Evolutionary conservation across 495 filamentous ascomycete genomes (phyloP).

Genomic region (Mytilinidion resinicola): DNA sequence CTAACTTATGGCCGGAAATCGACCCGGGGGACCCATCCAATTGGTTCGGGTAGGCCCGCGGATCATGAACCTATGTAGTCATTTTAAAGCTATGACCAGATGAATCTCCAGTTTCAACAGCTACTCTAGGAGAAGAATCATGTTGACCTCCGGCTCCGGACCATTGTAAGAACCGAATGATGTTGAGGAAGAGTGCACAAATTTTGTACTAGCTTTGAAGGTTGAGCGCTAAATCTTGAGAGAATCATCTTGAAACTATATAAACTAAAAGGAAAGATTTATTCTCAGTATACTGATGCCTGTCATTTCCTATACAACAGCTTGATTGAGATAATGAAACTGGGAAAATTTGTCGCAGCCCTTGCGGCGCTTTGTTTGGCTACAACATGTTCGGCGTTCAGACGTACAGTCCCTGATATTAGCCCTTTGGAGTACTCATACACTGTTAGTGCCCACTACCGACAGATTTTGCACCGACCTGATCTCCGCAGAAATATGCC

Average conservation of each 20-base stretch:
- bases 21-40: no score
- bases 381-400: background rate
- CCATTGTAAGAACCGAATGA: background rate
- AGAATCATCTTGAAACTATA: background rate
- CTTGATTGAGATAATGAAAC: background rate
- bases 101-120: no score
- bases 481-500: background rate
- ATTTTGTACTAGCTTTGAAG: background rate
- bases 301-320: background rate
- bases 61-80: no score
- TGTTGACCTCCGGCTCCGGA: background rate
- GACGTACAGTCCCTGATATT: background rate
- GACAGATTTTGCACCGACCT: background rate
- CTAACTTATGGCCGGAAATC: no score
- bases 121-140: no score
- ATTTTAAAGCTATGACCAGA: no score
- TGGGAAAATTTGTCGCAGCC: background rate
- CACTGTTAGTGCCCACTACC: background rate
- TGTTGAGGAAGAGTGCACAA: background rate
- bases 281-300: background rate
- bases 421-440: background rate
- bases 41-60: no score
- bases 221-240: no score
- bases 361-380: background rate
- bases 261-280: background rate